Percentiles rank a stretch among this genome's conserved stretches.
phyloP scores from a whole-genome alignment of 768 basidiomycete species.

The Multifurca ochricompacta region DNA sequence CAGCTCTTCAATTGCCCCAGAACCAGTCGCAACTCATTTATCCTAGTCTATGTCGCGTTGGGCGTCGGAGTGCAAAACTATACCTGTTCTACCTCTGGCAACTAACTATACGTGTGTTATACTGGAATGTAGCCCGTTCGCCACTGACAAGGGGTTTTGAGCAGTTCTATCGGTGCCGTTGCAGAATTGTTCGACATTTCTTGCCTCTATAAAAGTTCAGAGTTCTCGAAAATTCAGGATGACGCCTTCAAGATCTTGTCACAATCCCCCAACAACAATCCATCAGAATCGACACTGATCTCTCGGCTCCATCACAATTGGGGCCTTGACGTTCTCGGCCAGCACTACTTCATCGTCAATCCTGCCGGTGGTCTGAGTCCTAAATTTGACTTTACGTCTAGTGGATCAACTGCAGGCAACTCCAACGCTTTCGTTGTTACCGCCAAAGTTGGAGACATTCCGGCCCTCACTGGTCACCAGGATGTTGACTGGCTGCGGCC shows the following conservation, averaged over 20 bases:
- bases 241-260: slow-evolving; percentile 1
- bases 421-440: slow-evolving; percentile 7
- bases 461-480: not conserved
- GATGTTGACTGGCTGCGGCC: slow-evolving; percentile 16
- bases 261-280: not conserved
- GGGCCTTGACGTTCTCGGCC: not conserved
- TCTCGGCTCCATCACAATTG: not conserved
- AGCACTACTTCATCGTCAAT: slow-evolving; percentile 11
- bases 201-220: not conserved
- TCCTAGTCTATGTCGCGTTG: not conserved
- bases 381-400: slow-evolving; percentile 13
- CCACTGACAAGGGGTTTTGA: not conserved
- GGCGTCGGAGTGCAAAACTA: slow-evolving; percentile 8
- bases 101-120: slow-evolving; percentile 7
- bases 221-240: not conserved
- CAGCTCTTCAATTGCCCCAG: not conserved
- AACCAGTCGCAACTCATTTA: not conserved
- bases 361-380: not conserved
- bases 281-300: not conserved
- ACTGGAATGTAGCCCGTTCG: not conserved
- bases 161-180: slow-evolving; percentile 13
- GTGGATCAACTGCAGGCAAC: not conserved
- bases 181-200: slow-evolving; percentile 16
- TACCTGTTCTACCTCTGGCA: not conserved
- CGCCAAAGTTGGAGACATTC: not conserved